Conservation (phyloP, 1,284 basidiomycete genomes). For the Ustilago trichophora region DNA sequence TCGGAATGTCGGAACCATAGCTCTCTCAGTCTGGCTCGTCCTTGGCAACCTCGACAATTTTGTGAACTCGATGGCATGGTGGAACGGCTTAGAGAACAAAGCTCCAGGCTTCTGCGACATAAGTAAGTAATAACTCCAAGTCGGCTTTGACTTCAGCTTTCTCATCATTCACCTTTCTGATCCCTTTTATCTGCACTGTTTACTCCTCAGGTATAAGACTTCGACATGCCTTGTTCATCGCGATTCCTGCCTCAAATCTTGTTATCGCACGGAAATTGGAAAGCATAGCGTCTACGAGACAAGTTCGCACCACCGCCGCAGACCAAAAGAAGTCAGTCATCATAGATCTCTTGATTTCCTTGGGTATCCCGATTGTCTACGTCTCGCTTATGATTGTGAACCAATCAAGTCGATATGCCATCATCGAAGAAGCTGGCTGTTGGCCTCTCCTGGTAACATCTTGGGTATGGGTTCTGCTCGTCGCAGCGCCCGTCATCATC, state of each 20-base stretch:
- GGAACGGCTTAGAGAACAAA: background rate
- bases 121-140: conserved; percentile 11
- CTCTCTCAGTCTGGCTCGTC: conserved; percentile 4
- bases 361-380: conserved; percentile 15
- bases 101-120: conserved; percentile 18
- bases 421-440: conserved; percentile 17
- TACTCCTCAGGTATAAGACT: conserved; percentile 10
- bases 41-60: conserved; percentile 20
- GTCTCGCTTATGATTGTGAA: conserved; percentile 25
- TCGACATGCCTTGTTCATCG: conserved; percentile 6
- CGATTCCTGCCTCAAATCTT: conserved; percentile 18
- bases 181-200: too few relatives aligned
- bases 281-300: conserved; percentile 17
- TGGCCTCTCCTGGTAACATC: conserved; percentile 10
- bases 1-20: conserved; percentile 14
- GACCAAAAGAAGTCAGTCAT: conserved; percentile 7
- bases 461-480: conserved; percentile 12
- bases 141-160: background rate
- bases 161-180: background rate
- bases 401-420: conserved; percentile 7
- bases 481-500: conserved; percentile 4
- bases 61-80: conserved; percentile 15
- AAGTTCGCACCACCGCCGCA: conserved; percentile 1
- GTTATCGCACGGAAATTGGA: conserved; percentile 24
- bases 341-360: conserved; percentile 14